phyloP scores from a whole-genome alignment of 352 stramenopile genomes.

The Phytophthora palmivora region DNA sequence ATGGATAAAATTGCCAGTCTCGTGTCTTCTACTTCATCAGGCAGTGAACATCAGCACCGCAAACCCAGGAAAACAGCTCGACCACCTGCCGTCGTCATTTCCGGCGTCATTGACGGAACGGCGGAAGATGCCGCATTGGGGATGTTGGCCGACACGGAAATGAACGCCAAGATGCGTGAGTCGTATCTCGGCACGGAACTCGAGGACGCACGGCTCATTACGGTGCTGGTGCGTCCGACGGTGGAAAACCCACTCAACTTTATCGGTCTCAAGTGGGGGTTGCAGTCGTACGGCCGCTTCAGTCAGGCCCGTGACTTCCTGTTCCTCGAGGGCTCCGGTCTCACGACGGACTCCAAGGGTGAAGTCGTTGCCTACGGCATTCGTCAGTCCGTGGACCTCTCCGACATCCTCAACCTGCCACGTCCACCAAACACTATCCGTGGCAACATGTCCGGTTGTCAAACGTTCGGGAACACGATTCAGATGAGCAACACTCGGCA shows the following conservation, averaged over 20 bases:
- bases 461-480: slow-evolving; percentile 38
- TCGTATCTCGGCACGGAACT: slow-evolving; percentile 48
- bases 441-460: slow-evolving; percentile 43
- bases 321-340: slow-evolving; percentile 48
- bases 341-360: slow-evolving; percentile 37
- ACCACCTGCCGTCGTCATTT: slow-evolving; percentile 40
- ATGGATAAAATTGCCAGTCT: slow-evolving; percentile 36
- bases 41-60: slow-evolving; percentile 20
- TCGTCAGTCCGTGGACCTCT: slow-evolving; percentile 41
- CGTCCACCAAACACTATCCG: slow-evolving; percentile 45
- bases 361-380: slow-evolving; percentile 41
- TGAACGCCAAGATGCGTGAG: slow-evolving; percentile 44
- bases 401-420: slow-evolving; percentile 32
- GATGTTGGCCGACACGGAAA: slow-evolving; percentile 48
- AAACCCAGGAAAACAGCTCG: slow-evolving; percentile 33
- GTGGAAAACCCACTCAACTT: slow-evolving; percentile 45
- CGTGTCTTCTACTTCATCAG: slow-evolving; percentile 31
- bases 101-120: slow-evolving; percentile 40
- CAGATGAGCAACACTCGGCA: slow-evolving; percentile 16
- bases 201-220: slow-evolving; percentile 44
- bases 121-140: slow-evolving; percentile 51
- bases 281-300: slow-evolving; percentile 45
- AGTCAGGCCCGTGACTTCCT: slow-evolving; percentile 49
- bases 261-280: slow-evolving; percentile 54
- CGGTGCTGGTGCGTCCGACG: slow-evolving; percentile 38